A percentile compares a stretch with the other conserved stretches of the same genome.
phyloP scores from a whole-genome alignment of 179 eudicot genomes.

The Sideroxylon spinosum region DNA sequence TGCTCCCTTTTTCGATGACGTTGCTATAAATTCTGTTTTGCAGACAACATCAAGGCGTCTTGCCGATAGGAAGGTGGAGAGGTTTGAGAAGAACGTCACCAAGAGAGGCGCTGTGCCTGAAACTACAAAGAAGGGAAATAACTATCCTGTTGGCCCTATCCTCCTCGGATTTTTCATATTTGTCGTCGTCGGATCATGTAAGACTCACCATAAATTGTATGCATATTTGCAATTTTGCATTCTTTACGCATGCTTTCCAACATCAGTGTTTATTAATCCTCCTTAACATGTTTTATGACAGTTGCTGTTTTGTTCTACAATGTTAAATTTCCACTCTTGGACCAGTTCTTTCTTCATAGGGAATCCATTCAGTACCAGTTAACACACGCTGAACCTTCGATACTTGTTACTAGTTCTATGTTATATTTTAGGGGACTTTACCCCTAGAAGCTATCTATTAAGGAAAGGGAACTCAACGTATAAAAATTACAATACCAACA shows the following conservation, averaged over 20 bases:
- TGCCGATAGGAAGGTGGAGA: slow-evolving; percentile 79
- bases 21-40: background rate
- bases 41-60: slow-evolving; percentile 88
- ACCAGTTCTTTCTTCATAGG: too few species aligned
- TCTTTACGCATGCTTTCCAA: background rate
- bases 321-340: too few species aligned
- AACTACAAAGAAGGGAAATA: slow-evolving; percentile 65
- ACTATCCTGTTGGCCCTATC: slow-evolving; percentile 78
- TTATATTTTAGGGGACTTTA: too few species aligned
- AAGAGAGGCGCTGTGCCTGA: slow-evolving; percentile 83
- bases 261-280: background rate
- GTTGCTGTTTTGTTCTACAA: too few species aligned
- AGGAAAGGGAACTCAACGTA: too few species aligned
- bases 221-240: background rate
- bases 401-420: too few species aligned
- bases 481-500: too few species aligned
- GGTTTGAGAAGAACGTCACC: slow-evolving; percentile 75
- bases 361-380: too few species aligned
- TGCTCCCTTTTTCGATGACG: background rate
- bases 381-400: too few species aligned
- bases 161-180: slow-evolving; percentile 80
- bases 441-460: too few species aligned
- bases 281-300: too few species aligned
- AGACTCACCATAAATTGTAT: slow-evolving; percentile 16
- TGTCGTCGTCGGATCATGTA: slow-evolving; percentile 93